Base-by-base conservation (phyloP, 2,329 filamentous ascomycete species). In the Fusarium xylarioides region DNA sequence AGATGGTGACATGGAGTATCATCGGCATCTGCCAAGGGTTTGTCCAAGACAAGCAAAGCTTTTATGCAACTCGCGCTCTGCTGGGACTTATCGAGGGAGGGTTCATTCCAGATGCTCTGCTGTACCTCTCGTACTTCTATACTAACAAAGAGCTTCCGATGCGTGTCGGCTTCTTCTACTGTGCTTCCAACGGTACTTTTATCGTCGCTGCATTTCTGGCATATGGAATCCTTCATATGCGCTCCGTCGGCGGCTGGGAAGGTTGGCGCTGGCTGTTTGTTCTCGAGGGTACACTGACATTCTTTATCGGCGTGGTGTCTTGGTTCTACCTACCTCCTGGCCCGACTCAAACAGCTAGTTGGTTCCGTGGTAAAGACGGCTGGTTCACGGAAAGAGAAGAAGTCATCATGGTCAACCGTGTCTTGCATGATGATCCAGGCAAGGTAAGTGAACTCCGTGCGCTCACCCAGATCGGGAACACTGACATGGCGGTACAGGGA, bases 121-220 rank as follows among this genome's bases (percentile, higher is more conserved):
- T 91, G 0, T 92, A 92, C 75, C 83, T 93, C 2, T 89, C 87
- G 14, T 93, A 93, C 79, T 93, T 91, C 81, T 93, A 93, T 79
- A 93, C 56, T 1, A 52, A 47, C 15, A 59, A 57, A 23, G 63
- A 73, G 79, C 84, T 93, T 4, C 90, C 91, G 0, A 86, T 88
- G 49, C 86, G 91, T 0, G 82, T 93, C 23, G 88, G 87, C 58
- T 92, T 86, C 82, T 93, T 93, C 79, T 94, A 91, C 91, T 87
- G 87, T 14, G 46, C 52, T 11, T 72, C 62, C 1, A 54, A 73
- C 8, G 47, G 56, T 11, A 58, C 61, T 9, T 40, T 56, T 3
- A 66, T 59, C 21, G n/a, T 70, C 4, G 46, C 60, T 10, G 66
- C 66, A 4, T 62, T 69, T 6, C n/a, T 66, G 7, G 57, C 61